phyloP scores from a whole-genome alignment of 352 stramenopile species.

The Pythium volutum region DNA sequence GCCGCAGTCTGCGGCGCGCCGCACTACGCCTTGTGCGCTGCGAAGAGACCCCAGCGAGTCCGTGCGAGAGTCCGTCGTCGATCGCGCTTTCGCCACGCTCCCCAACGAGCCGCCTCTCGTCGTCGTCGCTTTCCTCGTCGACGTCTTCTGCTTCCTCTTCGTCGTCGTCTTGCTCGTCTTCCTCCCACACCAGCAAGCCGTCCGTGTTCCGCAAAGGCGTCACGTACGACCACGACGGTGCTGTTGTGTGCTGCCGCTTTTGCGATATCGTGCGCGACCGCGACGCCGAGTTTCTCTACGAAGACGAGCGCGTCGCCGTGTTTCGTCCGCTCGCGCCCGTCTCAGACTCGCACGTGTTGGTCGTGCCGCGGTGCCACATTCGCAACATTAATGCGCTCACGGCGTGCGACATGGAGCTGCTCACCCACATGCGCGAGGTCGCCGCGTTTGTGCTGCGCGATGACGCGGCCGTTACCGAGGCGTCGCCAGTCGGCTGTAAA shows the following conservation, averaged over 20 bases:
- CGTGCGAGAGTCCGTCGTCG: not conserved
- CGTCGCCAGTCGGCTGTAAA: slow-evolving; percentile 41
- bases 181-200: slow-evolving; percentile 20
- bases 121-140: slow-evolving; percentile 11
- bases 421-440: slow-evolving; percentile 68
- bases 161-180: slow-evolving; percentile 23
- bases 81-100: not conserved
- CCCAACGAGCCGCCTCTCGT: slow-evolving; percentile 11
- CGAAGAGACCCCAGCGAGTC: not conserved
- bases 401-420: slow-evolving; percentile 46
- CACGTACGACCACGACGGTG: slow-evolving; percentile 57
- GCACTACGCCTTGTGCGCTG: slow-evolving; percentile 14
- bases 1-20: slow-evolving; percentile 13
- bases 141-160: slow-evolving; percentile 27
- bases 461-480: not conserved
- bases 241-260: slow-evolving; percentile 75
- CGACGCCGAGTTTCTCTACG: slow-evolving; percentile 72
- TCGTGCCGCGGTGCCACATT: slow-evolving; percentile 81
- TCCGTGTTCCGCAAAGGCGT: slow-evolving; percentile 67
- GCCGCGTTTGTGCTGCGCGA: slow-evolving; percentile 43
- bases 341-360: slow-evolving; percentile 70
- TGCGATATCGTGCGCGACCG: slow-evolving; percentile 73
- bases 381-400: slow-evolving; percentile 85
- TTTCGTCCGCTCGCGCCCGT: slow-evolving; percentile 73
- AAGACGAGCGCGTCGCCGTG: slow-evolving; percentile 73